Evolutionary conservation across 805 yeast species (phyloP).

Genomic region (Starmerella roubikii): DNA sequence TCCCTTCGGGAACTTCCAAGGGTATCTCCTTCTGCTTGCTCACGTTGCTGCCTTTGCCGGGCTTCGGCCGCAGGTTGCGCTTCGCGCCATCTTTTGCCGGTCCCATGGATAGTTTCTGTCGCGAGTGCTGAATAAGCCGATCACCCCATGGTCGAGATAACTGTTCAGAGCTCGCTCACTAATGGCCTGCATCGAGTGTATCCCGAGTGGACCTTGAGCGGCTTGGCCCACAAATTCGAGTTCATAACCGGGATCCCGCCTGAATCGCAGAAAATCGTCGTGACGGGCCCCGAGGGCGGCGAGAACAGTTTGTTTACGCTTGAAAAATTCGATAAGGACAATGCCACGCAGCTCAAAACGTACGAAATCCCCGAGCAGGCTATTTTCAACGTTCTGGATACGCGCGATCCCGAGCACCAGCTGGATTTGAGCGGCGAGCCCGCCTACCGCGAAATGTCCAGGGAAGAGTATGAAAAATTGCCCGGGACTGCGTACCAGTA

Average conservation of each 20-base stretch:
- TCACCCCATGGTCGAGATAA: conserved; percentile 7
- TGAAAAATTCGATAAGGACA: not conserved
- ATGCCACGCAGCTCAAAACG: not conserved
- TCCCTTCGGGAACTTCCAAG: conserved; percentile 5
- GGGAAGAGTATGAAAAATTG: conserved; percentile 48
- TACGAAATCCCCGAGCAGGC: conserved; percentile 22
- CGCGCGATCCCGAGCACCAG: conserved; percentile 22
- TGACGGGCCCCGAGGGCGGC: conserved; percentile 2
- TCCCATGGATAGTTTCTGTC: not conserved
- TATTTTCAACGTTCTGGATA: conserved; percentile 41
- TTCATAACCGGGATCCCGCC: conserved; percentile 65
- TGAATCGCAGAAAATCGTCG: conserved; percentile 30
- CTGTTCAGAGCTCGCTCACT: conserved; percentile 44
- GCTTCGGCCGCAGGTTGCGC: conserved; percentile 1
- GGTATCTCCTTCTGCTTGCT: conserved; percentile 1
- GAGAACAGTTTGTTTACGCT: not conserved
- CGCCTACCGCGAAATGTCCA: conserved; percentile 34
- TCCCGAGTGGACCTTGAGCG: conserved; percentile 43
- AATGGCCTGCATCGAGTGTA: conserved; percentile 58
- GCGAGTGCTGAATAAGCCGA: too few species aligned
- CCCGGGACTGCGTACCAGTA: conserved; percentile 56
- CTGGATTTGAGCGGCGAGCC: conserved; percentile 26
- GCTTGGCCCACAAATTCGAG: conserved; percentile 45
- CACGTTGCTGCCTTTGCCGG: not conserved
- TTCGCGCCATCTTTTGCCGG: not conserved